Conservation (phyloP, 768 basidiomycete species). For the Serpula lacrymans region DNA sequence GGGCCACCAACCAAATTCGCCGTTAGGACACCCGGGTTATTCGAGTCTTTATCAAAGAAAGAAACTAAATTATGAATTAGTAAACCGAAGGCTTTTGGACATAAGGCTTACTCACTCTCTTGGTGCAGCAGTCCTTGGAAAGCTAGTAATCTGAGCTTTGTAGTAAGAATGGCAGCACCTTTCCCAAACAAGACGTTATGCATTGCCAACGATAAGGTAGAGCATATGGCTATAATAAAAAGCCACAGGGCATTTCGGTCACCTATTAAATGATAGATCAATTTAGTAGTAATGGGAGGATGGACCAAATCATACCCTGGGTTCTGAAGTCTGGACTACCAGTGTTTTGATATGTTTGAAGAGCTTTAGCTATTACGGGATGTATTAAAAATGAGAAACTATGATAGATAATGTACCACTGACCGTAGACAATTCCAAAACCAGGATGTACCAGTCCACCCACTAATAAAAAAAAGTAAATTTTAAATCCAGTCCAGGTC, state of each 20-base stretch:
- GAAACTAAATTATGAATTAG: constrained; percentile 10
- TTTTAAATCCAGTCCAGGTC: no score
- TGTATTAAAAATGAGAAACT: constrained; percentile 3
- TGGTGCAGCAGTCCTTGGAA: constrained; percentile 43
- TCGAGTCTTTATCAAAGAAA: constrained; percentile 43
- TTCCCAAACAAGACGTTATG: constrained; percentile 34
- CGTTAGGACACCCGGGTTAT: constrained; percentile 17
- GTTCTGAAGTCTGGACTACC: constrained; percentile 9
- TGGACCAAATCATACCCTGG: constrained; percentile 26
- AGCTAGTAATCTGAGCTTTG: constrained; percentile 33
- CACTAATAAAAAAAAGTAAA: constrained; percentile 3
- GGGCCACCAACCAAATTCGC: background rate
- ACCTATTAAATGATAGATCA: constrained; percentile 25
- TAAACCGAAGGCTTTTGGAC: no score
- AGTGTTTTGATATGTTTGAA: background rate
- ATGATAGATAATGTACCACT: constrained; percentile 8
- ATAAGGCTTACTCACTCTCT: constrained; percentile 34
- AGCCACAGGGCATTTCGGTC: constrained; percentile 28
- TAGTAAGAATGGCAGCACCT: constrained; percentile 36
- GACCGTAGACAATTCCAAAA: constrained; percentile 32
- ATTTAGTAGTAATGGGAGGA: constrained; percentile 16
- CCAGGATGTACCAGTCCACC: constrained; percentile 26
- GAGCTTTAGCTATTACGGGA: constrained; percentile 13
- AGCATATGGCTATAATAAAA: constrained; percentile 35
- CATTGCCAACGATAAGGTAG: constrained; percentile 30